Evolutionary conservation across 2,329 filamentous ascomycete species (phyloP), one percentile per base, ranked within the genome.

Genomic region (Elsinoe arachidis): DNA sequence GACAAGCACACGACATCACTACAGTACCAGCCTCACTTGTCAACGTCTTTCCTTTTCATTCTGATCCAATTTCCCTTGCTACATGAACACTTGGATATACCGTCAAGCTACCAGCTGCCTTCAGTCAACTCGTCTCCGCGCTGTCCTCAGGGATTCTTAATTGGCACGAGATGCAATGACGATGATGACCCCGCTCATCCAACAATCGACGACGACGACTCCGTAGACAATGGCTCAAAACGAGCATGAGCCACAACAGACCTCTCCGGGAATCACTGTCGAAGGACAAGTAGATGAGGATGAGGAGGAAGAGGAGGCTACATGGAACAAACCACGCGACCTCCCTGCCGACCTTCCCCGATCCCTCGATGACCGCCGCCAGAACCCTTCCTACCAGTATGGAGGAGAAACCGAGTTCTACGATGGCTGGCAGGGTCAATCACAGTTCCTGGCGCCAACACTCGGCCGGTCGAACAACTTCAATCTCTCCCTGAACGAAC

Each of bases 381-480:
- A 79, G 66, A 80, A 87, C 34, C 81, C 84, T 3, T 78, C 72
- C 47, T 83, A 85, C 61, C 81, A 85, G 62, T 80, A 87, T 57
- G 79, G 80, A 38, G 53, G 53, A 19, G 93, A 97, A 77, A 96
- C 91, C 39, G 93, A 97, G 77, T 90, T 96, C 76, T 99, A 97
- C 72, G 93, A 99, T 80, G 93, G 90, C 64, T 99, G 93, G 93
- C 90, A 97, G 85, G 92, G 92, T 86, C 90, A 96, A 78, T 96
- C 92, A 44, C 91, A 96, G 74, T 96, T 96, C 73, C 80, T 97
- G 62, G 95, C 90, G 3, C 91, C 92, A 19, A 84, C 91, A 59
- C 79, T 89, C 43, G 87, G 91, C 57, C 92, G 90, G 69, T 88
- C 92, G 9, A 77, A 95, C 52, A 84, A 83, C 67, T 96, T 96